Conservation (phyloP, 2,329 filamentous ascomycete species). For the Ustilaginoidea virens region DNA sequence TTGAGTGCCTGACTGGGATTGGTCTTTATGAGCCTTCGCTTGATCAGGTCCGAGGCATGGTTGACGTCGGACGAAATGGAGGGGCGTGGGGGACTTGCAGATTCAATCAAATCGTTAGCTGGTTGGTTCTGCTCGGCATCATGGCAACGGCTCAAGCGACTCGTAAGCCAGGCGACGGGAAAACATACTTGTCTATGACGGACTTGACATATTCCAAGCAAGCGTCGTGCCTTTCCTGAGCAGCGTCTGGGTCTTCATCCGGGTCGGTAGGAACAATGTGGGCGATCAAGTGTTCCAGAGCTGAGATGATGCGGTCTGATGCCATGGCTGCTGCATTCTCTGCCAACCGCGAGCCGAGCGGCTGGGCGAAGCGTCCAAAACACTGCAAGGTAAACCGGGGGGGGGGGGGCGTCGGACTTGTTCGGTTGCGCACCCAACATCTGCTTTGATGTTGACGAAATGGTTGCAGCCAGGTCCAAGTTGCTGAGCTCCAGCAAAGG, state of each 20-base stretch:
- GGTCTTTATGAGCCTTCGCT: slow-evolving; percentile 67
- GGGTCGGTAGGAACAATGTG: slow-evolving; percentile 54
- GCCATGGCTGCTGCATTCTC: slow-evolving; percentile 36
- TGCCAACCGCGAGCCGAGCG: background rate
- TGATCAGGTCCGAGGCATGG: slow-evolving; percentile 86
- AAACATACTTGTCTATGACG: slow-evolving; percentile 33
- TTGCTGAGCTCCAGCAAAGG: no score
- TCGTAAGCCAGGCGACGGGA: no score
- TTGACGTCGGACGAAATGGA: slow-evolving; percentile 59
- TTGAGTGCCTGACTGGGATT: slow-evolving; percentile 65
- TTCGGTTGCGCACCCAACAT: no score
- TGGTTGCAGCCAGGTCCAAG: no score
- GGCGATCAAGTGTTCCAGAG: slow-evolving; percentile 63
- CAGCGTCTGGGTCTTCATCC: slow-evolving; percentile 49
- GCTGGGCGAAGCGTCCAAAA: background rate
- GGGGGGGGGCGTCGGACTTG: no score
- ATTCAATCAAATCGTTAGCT: slow-evolving; percentile 2
- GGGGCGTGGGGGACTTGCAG: slow-evolving; percentile 30
- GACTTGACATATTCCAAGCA: slow-evolving; percentile 35
- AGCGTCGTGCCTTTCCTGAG: slow-evolving; percentile 54
- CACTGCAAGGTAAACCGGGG: no score
- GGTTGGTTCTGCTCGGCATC: no score
- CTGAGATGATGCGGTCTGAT: slow-evolving; percentile 57
- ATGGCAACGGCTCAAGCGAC: no score
- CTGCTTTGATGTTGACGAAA: no score